These are phyloP conservation scores for Trichocladium uniseriatum DNA, from an alignment of 495 filamentous ascomycete genomes.

Conservation along the genomic window DNA sequence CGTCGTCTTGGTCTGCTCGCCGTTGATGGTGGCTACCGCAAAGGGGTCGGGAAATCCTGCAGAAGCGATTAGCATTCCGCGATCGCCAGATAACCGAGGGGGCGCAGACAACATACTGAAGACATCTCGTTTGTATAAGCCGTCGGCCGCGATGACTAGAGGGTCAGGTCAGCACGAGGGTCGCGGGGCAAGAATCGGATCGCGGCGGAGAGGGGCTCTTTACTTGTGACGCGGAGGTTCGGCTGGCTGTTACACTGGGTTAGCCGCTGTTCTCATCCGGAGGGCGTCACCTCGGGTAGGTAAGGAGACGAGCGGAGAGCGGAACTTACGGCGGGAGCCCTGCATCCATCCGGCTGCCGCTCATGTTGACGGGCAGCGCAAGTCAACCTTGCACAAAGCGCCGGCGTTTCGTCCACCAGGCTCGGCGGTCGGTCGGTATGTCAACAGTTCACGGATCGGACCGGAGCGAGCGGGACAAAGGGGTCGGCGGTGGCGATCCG, in stretches of 20 bases:
- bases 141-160: constrained; percentile 93
- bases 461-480: not conserved
- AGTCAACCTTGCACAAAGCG: constrained; percentile 9
- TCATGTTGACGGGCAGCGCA: constrained; percentile 21
- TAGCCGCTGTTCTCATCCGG: constrained; percentile 10
- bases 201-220: constrained; percentile 17
- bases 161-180: constrained; percentile 13
- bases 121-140: constrained; percentile 97
- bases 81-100: too few species aligned
- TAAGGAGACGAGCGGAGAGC: not conserved
- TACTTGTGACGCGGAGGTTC: constrained; percentile 60
- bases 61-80: constrained; percentile 9
- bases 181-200: not conserved
- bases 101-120: constrained; percentile 77
- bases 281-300: not conserved
- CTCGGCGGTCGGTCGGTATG: constrained; percentile 1
- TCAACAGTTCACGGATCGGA: not conserved
- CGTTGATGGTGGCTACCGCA: constrained; percentile 90
- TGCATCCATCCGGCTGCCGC: constrained; percentile 22
- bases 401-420: constrained; percentile 12
- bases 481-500: not conserved
- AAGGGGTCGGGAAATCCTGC: constrained; percentile 97
- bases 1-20: constrained; percentile 94
- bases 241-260: constrained; percentile 37
- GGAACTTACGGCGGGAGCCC: constrained; percentile 25